Percentiles rank a stretch among this genome's conserved stretches.
phyloP scores from a whole-genome alignment of 306 rosid genomes.

The Gastrolobium bilobum region DNA sequence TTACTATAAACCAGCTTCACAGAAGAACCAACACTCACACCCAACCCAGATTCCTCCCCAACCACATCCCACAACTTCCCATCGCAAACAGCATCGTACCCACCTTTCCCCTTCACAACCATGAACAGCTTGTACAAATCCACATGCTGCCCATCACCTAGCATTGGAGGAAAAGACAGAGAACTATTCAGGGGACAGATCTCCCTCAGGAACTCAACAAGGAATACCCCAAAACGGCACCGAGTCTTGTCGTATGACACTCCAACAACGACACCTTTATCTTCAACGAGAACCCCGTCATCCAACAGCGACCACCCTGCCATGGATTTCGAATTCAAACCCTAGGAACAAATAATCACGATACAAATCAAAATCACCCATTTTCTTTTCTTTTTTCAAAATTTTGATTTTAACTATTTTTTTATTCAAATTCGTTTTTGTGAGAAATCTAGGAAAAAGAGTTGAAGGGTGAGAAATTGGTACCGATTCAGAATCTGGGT shows the following conservation, averaged over 20 bases:
- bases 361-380: constrained; percentile 25
- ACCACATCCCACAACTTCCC: constrained; percentile 68
- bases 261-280: neutral
- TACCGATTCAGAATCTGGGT: constrained; percentile 52
- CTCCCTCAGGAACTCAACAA: constrained; percentile 46
- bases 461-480: neutral
- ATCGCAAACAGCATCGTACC: constrained; percentile 57
- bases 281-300: constrained; percentile 40
- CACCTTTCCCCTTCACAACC: constrained; percentile 75
- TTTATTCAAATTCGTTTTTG: neutral
- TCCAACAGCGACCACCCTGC: constrained; percentile 62
- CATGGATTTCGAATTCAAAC: constrained; percentile 62
- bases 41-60: constrained; percentile 71
- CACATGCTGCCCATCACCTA: constrained; percentile 59
- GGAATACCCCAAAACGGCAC: constrained; percentile 58
- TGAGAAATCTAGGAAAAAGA: neutral
- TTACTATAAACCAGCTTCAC: constrained; percentile 64
- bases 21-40: constrained; percentile 53
- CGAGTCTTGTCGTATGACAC: constrained; percentile 38
- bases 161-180: constrained; percentile 59
- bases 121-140: constrained; percentile 67
- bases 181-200: constrained; percentile 16
- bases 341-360: constrained; percentile 53
- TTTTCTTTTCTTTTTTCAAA: neutral
- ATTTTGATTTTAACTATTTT: neutral